phyloP scores from a whole-genome alignment of 2,329 filamentous ascomycete species.

The Colletotrichum lentis region DNA sequence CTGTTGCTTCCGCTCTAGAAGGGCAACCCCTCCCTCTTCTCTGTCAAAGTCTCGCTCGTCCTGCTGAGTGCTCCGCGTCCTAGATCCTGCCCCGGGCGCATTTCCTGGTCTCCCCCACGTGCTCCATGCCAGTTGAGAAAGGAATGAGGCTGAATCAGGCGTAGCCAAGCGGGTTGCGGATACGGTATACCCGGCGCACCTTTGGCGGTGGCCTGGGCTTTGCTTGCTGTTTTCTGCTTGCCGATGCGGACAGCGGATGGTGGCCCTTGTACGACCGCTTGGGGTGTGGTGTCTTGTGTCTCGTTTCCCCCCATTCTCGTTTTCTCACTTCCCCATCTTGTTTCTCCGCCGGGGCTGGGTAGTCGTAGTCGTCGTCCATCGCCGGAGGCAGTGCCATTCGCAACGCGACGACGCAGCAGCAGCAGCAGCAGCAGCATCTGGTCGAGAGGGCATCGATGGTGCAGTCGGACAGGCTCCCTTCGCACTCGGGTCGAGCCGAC shows the following conservation, averaged over 20 bases:
- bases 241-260: constrained; percentile 32
- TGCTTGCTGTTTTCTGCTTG: constrained; percentile 25
- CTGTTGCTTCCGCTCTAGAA: constrained; percentile 37
- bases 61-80: constrained; percentile 17
- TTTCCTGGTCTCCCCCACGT: constrained; percentile 36
- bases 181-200: constrained; percentile 35
- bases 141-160: constrained; percentile 47
- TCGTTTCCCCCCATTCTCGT: constrained; percentile 35
- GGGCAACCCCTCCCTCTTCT: constrained; percentile 29
- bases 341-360: constrained; percentile 23
- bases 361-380: constrained; percentile 6
- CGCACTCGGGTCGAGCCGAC: constrained; percentile 27
- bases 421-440: constrained; percentile 6
- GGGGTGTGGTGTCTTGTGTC: constrained; percentile 29
- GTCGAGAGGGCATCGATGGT: constrained; percentile 10
- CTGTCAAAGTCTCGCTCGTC: constrained; percentile 22
- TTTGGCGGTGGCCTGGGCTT: constrained; percentile 34
- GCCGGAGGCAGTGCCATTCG: constrained; percentile 14
- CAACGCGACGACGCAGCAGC: constrained; percentile 3
- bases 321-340: constrained; percentile 24
- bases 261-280: constrained; percentile 34
- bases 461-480: constrained; percentile 4
- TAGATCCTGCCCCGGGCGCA: constrained; percentile 35
- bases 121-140: constrained; percentile 38
- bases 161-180: constrained; percentile 39